Conservation (phyloP, 805 yeast genomes). For the Candida hungchunana region DNA sequence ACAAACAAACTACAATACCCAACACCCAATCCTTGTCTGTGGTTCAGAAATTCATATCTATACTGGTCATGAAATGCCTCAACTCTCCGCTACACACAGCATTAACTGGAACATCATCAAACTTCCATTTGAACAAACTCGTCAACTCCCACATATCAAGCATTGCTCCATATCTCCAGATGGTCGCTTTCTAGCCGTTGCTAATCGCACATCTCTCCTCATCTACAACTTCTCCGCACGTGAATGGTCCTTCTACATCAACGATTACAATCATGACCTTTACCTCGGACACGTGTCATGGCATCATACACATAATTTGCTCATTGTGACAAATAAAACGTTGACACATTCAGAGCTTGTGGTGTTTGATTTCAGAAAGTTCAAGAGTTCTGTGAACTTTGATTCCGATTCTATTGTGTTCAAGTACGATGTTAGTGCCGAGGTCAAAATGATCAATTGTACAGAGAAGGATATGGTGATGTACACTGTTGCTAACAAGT, state of each 20-base stretch:
- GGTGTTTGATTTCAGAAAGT: constrained; percentile 23
- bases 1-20: constrained; percentile 23
- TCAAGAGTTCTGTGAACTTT: constrained; percentile 15
- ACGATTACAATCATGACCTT: constrained; percentile 24
- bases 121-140: constrained; percentile 21
- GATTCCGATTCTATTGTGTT: constrained; percentile 26
- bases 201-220: constrained; percentile 18
- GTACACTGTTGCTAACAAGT: constrained; percentile 15
- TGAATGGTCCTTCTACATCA: constrained; percentile 27
- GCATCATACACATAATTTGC: constrained; percentile 17
- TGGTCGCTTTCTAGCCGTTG: constrained; percentile 23
- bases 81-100: constrained; percentile 7
- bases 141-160: constrained; percentile 18
- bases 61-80: constrained; percentile 24
- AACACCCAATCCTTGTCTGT: constrained; percentile 22
- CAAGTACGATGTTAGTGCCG: constrained; percentile 26
- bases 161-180: constrained; percentile 23
- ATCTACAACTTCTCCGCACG: constrained; percentile 21
- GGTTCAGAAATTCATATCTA: constrained; percentile 24
- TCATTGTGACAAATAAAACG: constrained; percentile 21
- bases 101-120: constrained; percentile 22
- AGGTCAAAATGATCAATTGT: constrained; percentile 19
- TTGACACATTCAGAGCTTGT: constrained; percentile 20
- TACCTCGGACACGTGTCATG: constrained; percentile 18
- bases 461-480: constrained; percentile 22